Conservation (phyloP, 2,329 filamentous ascomycete genomes). For the Fusarium sp. region DNA sequence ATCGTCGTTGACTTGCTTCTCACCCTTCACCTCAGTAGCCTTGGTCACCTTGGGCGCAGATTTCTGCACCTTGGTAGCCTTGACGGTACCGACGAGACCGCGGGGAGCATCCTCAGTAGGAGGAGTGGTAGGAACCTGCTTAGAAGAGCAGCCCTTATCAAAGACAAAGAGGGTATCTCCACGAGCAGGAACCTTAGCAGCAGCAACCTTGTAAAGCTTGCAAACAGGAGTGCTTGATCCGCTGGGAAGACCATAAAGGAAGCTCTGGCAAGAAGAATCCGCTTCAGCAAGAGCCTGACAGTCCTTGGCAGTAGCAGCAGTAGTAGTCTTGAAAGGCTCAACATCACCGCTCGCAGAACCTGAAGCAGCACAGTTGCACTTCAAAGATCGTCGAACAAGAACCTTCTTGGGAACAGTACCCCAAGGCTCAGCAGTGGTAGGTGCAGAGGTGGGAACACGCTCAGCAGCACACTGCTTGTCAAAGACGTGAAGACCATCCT, state of each 20-base stretch:
- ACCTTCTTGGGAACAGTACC: background rate
- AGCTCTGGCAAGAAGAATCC: conserved; percentile 6
- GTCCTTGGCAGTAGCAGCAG: conserved; percentile 11
- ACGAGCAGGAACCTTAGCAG: background rate
- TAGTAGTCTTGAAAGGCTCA: conserved; percentile 2
- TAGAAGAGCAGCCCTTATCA: conserved; percentile 4
- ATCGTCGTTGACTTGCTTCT: background rate
- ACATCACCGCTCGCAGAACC: background rate
- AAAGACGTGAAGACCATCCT: conserved; percentile 11
- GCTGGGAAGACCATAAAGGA: conserved; percentile 2
- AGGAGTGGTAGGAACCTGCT: conserved; percentile 3
- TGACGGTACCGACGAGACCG: background rate
- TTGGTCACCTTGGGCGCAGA: background rate
- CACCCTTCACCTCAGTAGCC: background rate
- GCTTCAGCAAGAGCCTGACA: conserved; percentile 4
- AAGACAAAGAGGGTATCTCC: conserved; percentile 1
- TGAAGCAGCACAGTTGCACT: conserved; percentile 19
- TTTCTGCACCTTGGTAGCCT: background rate
- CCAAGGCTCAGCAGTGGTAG: conserved; percentile 10
- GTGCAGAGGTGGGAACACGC: background rate
- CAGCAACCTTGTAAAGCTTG: conserved; percentile 17
- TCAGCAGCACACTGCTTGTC: conserved; percentile 6
- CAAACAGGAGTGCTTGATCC: conserved; percentile 1
- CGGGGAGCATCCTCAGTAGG: conserved; percentile 1
- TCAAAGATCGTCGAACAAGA: background rate